Evolutionary conservation across 169 alveolate genomes (phyloP).

Genomic region (Cryptosporidium sp.): DNA sequence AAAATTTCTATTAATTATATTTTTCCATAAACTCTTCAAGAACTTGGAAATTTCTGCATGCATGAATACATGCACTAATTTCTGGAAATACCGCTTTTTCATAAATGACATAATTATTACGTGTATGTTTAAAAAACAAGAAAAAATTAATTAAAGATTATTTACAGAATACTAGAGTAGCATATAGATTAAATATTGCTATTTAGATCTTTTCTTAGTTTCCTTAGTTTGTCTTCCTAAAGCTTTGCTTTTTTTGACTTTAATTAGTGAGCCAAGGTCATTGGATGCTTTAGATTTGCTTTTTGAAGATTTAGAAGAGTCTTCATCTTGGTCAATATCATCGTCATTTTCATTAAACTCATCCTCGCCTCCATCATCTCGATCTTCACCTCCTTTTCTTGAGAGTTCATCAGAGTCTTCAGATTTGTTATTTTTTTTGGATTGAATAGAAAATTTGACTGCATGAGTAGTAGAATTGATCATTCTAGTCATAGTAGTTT

Average conservation of each 20-base stretch:
- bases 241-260: slow-evolving; percentile 37
- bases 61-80: not conserved
- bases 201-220: not conserved
- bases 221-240: slow-evolving; percentile 3
- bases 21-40: not conserved
- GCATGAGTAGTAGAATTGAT: slow-evolving; percentile 67
- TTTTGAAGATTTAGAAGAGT: not conserved
- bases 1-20: not conserved
- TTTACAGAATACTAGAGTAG: too few species aligned
- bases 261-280: slow-evolving; percentile 58
- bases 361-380: slow-evolving; percentile 13
- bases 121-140: not conserved
- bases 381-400: slow-evolving; percentile 1
- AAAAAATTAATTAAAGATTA: not conserved
- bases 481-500: slow-evolving; percentile 58
- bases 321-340: not conserved
- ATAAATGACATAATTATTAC: not conserved
- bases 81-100: not conserved
- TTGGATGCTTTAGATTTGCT: not conserved
- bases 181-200: not conserved
- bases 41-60: too few species aligned
- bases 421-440: not conserved
- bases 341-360: not conserved
- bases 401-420: not conserved
- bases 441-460: slow-evolving; percentile 44